Evolutionary conservation across 352 stramenopile species (phyloP), one percentile per base, ranked within the genome.

Genomic region (Phytophthora melonis): DNA sequence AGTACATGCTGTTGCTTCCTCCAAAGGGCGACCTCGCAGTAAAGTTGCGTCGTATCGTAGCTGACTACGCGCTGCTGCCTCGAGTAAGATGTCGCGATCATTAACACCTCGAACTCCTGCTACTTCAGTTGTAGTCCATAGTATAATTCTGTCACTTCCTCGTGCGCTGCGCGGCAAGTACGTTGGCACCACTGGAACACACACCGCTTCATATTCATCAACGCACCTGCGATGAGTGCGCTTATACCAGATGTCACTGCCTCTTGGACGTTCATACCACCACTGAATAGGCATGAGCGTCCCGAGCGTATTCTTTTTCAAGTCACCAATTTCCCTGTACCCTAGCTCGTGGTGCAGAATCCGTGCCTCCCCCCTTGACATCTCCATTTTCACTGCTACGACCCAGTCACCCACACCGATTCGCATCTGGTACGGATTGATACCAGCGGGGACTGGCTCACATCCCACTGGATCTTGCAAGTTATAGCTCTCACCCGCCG

Each of bases 181-280:
- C n/a, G n/a, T n/a, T n/a, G n/a, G n/a, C n/a, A n/a, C n/a, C n/a
- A n/a, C n/a, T n/a, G n/a, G n/a, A n/a, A n/a, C n/a, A n/a, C n/a
- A n/a, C n/a, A n/a, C n/a, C n/a, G n/a, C n/a, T n/a, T n/a, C n/a
- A n/a, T n/a, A n/a, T n/a, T n/a, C n/a, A n/a, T n/a, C n/a, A n/a
- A n/a, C n/a, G n/a, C n/a, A n/a, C n/a, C n/a, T n/a, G n/a, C n/a
- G n/a, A n/a, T n/a, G n/a, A n/a, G n/a, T n/a, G n/a, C n/a, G n/a
- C n/a, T n/a, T n/a, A n/a, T n/a, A n/a, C n/a, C n/a, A n/a, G n/a
- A n/a, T n/a, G n/a, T n/a, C n/a, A n/a, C n/a, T n/a, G n/a, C n/a
- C n/a, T n/a, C 52, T 4, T 27, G 32, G 50, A 11, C 34, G 19
- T 41, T 68, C 19, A 27, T 61, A 56, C 61, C 61, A 61, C 61